phyloP scores from a whole-genome alignment of 306 rosid genomes.

The Dryas octopetala region DNA sequence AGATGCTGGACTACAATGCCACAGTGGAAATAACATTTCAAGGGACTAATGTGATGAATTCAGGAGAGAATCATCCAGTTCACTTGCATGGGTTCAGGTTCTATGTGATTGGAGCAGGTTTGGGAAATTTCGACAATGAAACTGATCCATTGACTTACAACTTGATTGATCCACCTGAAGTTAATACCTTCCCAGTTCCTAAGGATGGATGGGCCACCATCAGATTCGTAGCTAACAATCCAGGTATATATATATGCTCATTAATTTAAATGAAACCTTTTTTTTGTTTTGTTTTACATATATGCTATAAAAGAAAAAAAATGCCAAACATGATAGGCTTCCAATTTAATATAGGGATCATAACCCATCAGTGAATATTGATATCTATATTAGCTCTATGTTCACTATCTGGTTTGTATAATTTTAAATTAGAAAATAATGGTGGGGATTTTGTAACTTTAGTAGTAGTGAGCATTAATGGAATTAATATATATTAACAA shows the following conservation, averaged over 20 bases:
- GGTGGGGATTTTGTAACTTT: too few relatives aligned
- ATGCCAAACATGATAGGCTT: too few relatives aligned
- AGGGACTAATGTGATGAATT: slow-evolving; percentile 40
- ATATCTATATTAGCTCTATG: too few relatives aligned
- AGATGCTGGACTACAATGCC: slow-evolving; percentile 35
- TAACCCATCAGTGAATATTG: too few relatives aligned
- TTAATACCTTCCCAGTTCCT: slow-evolving; percentile 26
- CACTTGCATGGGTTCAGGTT: slow-evolving; percentile 34
- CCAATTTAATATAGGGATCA: too few relatives aligned
- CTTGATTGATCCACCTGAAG: slow-evolving; percentile 32
- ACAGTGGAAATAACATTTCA: slow-evolving; percentile 44
- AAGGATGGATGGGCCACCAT: slow-evolving; percentile 30
- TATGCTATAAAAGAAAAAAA: too few relatives aligned
- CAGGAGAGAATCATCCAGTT: slow-evolving; percentile 35
- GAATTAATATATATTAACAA: too few relatives aligned
- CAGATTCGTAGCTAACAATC: slow-evolving; percentile 30
- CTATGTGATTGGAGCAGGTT: slow-evolving; percentile 36
- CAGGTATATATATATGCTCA: slow-evolving; percentile 3
- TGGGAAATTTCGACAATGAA: slow-evolving; percentile 30
- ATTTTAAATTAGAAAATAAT: too few relatives aligned
- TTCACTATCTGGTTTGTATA: too few relatives aligned
- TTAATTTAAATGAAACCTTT: too few relatives aligned
- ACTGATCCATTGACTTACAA: slow-evolving; percentile 25
- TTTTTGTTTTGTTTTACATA: too few relatives aligned
- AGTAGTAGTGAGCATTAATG: too few relatives aligned